These are phyloP conservation scores for Begonia loranthoides DNA, from an alignment of 306 rosid species.

Conservation along the genomic window DNA sequence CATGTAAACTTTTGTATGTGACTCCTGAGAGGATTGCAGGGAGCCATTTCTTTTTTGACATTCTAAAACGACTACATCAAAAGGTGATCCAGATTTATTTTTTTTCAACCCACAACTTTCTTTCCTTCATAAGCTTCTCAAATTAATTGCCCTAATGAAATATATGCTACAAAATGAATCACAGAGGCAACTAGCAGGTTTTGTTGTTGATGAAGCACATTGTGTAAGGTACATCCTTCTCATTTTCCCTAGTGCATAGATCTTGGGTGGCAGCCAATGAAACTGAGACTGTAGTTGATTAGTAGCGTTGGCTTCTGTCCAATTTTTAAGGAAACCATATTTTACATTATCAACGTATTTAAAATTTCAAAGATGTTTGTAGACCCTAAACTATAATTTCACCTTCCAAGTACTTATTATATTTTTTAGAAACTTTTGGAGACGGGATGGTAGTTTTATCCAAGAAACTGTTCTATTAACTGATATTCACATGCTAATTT, in stretches of 20 bases:
- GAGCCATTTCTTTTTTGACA: conserved; percentile 49
- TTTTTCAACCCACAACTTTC: conserved; percentile 8
- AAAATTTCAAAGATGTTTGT: no score
- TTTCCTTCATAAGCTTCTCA: conserved; percentile 6
- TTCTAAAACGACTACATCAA: conserved; percentile 52
- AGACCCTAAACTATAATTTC: no score
- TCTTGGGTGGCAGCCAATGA: conserved; percentile 1
- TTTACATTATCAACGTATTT: no score
- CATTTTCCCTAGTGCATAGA: conserved; percentile 11
- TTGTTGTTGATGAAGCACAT: conserved; percentile 93
- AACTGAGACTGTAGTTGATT: background rate
- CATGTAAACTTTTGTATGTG: conserved; percentile 94
- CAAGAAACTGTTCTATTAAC: conserved; percentile 1
- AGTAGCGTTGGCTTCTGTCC: background rate
- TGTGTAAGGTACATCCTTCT: conserved; percentile 68
- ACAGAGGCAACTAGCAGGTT: conserved; percentile 82
- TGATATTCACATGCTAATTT: no score
- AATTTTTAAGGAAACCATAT: conserved; percentile 4
- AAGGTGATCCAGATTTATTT: conserved; percentile 41
- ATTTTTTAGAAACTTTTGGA: no score
- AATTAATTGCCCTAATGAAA: conserved; percentile 8
- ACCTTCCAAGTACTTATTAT: no score
- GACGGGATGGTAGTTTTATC: conserved; percentile 1
- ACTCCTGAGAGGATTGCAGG: conserved; percentile 95
- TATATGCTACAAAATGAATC: conserved; percentile 25